Percentiles rank a stretch among this genome's conserved stretches.
These are phyloP conservation scores for Salix brachista DNA, from an alignment of 345 rosid species.

Conservation along the genomic window DNA sequence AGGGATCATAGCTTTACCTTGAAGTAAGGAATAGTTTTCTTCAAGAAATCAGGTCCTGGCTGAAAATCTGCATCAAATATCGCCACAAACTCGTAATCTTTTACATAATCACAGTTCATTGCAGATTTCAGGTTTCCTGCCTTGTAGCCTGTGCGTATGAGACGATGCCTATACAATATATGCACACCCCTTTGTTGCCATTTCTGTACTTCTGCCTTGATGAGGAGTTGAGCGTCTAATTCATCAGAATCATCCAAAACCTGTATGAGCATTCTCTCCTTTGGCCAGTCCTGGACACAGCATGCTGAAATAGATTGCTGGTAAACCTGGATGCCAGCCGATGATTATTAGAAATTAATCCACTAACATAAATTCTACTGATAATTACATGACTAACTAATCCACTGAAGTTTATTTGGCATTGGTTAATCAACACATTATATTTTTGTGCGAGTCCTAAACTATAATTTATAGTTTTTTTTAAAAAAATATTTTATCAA, in stretches of 20 bases:
- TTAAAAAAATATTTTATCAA: too few relatives aligned
- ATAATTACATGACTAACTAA: neutral
- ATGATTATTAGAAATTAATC: neutral
- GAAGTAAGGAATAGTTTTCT: slow-evolving; percentile 76
- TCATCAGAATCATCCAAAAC: slow-evolving; percentile 87
- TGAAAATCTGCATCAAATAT: slow-evolving; percentile 93
- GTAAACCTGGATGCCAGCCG: slow-evolving; percentile 50
- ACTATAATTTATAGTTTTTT: too few relatives aligned
- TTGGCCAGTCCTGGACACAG: slow-evolving; percentile 87
- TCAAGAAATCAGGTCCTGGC: slow-evolving; percentile 80
- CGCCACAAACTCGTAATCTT: slow-evolving; percentile 78
- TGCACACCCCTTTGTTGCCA: slow-evolving; percentile 87
- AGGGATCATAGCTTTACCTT: slow-evolving; percentile 39
- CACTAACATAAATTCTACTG: neutral
- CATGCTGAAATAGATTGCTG: slow-evolving; percentile 78
- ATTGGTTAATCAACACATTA: too few relatives aligned
- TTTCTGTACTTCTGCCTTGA: slow-evolving; percentile 81
- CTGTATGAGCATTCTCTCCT: slow-evolving; percentile 81
- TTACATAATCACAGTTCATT: slow-evolving; percentile 78
- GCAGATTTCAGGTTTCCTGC: slow-evolving; percentile 96
- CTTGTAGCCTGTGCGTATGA: slow-evolving; percentile 81
- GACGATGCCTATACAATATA: slow-evolving; percentile 77
- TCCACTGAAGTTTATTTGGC: neutral
- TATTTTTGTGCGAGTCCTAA: too few relatives aligned
- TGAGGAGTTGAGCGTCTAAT: slow-evolving; percentile 62